These are phyloP conservation scores for Lomentospora prolificans DNA, from an alignment of 2,329 filamentous ascomycete genomes.

Conservation along the genomic window DNA sequence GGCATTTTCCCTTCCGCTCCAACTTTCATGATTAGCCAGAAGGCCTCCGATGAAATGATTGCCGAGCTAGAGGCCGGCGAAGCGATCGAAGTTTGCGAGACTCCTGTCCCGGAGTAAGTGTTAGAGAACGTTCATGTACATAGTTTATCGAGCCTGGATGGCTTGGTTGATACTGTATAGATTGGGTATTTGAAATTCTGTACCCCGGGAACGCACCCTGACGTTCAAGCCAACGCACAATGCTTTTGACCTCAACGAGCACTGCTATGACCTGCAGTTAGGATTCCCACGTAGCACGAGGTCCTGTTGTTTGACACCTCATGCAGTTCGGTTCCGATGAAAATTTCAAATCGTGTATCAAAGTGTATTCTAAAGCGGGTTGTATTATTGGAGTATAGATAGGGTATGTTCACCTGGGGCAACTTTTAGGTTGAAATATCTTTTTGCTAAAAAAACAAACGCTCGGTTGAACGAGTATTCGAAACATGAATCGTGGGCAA, in stretches of 20 bases:
- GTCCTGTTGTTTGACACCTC: too few relatives aligned
- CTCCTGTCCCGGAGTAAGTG: not conserved
- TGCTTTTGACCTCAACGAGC: too few relatives aligned
- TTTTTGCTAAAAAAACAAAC: not conserved
- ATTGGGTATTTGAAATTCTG: too few relatives aligned
- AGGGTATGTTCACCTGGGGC: not conserved
- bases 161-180: too few relatives aligned
- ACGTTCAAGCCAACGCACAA: too few relatives aligned
- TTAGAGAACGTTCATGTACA: not conserved
- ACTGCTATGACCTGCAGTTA: too few relatives aligned
- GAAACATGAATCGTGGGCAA: not conserved
- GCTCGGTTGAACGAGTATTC: not conserved
- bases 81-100: conserved; percentile 6
- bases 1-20: conserved; percentile 39
- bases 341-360: too few relatives aligned
- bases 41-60: conserved; percentile 48
- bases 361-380: too few relatives aligned
- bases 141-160: not conserved
- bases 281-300: too few relatives aligned
- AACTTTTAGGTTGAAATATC: not conserved
- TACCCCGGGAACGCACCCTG: too few relatives aligned
- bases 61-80: conserved; percentile 6
- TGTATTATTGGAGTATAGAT: not conserved
- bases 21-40: conserved; percentile 50
- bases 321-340: too few relatives aligned